Conservation (phyloP, 306 rosid species). For the Malus fusca region DNA sequence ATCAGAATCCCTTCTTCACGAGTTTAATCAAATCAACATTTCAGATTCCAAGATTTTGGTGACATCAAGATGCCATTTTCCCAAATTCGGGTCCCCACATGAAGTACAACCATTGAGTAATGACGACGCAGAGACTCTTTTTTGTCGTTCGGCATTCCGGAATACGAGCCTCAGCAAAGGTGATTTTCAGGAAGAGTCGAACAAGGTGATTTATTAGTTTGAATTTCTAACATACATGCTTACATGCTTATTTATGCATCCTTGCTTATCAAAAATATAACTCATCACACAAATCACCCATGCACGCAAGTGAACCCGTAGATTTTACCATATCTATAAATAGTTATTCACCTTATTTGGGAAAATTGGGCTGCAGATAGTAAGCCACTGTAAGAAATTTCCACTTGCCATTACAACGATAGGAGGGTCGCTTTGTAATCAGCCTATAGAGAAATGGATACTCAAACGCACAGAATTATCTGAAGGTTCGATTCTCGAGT, state of each 20-base stretch:
- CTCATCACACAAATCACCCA: too few species aligned
- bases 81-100: slow-evolving; percentile 7
- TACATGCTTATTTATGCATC: background rate
- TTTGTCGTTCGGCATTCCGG: slow-evolving; percentile 30
- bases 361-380: background rate
- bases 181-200: too few species aligned
- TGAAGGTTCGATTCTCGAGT: slow-evolving; percentile 19
- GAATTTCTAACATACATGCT: background rate
- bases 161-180: background rate
- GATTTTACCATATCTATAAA: too few species aligned
- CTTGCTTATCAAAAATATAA: too few species aligned
- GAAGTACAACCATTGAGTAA: slow-evolving; percentile 27
- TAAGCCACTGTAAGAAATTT: background rate
- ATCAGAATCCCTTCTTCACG: slow-evolving; percentile 11
- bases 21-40: slow-evolving; percentile 18
- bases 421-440: background rate
- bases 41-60: slow-evolving; percentile 30
- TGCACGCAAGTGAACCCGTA: too few species aligned
- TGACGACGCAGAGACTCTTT: slow-evolving; percentile 34
- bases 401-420: background rate
- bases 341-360: too few species aligned
- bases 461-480: slow-evolving; percentile 7
- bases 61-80: background rate
- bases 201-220: background rate
- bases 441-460: slow-evolving; percentile 13